Evolutionary conservation across 1,284 basidiomycete species (phyloP).

Genomic region (Heterobasidion occidentale): DNA sequence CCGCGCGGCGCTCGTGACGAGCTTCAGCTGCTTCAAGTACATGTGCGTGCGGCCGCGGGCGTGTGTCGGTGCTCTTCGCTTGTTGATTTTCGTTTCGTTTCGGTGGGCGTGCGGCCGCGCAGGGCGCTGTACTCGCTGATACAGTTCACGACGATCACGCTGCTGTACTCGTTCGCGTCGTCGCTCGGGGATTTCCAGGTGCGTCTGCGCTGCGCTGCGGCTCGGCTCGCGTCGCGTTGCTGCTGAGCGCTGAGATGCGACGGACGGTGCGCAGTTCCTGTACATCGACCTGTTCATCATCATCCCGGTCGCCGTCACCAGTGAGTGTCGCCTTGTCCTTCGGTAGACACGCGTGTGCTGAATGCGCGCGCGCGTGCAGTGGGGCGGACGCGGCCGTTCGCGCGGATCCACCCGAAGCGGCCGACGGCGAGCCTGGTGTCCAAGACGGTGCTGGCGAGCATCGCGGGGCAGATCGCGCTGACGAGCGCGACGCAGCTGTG

Average conservation of each 20-base stretch:
- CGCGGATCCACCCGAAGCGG: slow-evolving; percentile 80
- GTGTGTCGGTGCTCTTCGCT: too few relatives aligned
- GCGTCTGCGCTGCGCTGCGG: slow-evolving; percentile 13
- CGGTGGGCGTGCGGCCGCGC: slow-evolving; percentile 4
- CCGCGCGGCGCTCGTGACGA: slow-evolving; percentile 91
- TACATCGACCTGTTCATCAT: slow-evolving; percentile 99
- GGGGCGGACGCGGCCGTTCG: slow-evolving; percentile 90
- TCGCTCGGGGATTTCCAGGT: slow-evolving; percentile 96
- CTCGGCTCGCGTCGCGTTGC: not conserved
- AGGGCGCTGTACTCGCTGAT: slow-evolving; percentile 91
- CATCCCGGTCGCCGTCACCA: slow-evolving; percentile 92
- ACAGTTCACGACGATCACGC: slow-evolving; percentile 83
- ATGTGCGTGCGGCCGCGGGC: slow-evolving; percentile 53
- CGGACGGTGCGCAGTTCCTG: slow-evolving; percentile 57
- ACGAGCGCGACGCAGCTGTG: slow-evolving; percentile 82
- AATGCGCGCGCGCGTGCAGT: slow-evolving; percentile 39
- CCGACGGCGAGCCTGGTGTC: slow-evolving; percentile 97
- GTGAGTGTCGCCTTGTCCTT: too few relatives aligned
- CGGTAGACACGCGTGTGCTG: too few relatives aligned
- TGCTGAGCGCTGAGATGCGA: not conserved
- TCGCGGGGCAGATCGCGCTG: slow-evolving; percentile 89
- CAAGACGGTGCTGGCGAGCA: slow-evolving; percentile 90
- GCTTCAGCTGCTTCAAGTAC: slow-evolving; percentile 99
- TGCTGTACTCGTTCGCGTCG: slow-evolving; percentile 94
- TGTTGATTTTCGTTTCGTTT: not conserved